A percentile compares a stretch with the other conserved stretches of the same genome.
phyloP scores from a whole-genome alignment of 257 asterid species.

The Penstemon barbatus region DNA sequence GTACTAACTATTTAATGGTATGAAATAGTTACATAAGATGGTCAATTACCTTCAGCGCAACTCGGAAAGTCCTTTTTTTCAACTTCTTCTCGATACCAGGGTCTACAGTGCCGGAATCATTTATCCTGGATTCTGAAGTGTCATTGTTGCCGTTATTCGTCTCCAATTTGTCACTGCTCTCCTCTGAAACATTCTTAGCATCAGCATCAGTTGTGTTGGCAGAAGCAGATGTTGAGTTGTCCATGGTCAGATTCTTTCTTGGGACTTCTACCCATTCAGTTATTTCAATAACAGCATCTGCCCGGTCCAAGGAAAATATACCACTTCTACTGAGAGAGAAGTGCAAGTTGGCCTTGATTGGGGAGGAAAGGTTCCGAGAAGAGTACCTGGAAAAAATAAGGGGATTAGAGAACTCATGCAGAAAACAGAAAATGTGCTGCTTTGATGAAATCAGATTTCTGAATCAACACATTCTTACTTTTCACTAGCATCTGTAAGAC shows the following conservation, averaged over 20 bases:
- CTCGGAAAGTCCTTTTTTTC: constrained; percentile 86
- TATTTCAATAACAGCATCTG: constrained; percentile 89
- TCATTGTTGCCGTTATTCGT: constrained; percentile 41
- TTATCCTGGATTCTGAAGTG: constrained; percentile 43
- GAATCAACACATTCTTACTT: constrained; percentile 52
- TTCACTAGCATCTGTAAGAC: constrained; percentile 81
- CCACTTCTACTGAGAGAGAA: constrained; percentile 98
- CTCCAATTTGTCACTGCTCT: constrained; percentile 52
- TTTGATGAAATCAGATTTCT: constrained; percentile 21
- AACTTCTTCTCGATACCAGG: constrained; percentile 81
- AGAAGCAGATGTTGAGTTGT: constrained; percentile 73
- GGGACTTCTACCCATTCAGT: constrained; percentile 99
- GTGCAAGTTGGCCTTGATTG: constrained; percentile 91
- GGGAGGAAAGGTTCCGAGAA: constrained; percentile 85
- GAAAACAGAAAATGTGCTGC: constrained; percentile 14
- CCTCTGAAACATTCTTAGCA: constrained; percentile 52
- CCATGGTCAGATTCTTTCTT: constrained; percentile 72
- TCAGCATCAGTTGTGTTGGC: constrained; percentile 57
- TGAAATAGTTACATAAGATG: not conserved
- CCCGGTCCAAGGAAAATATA: constrained; percentile 75
- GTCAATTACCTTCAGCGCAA: constrained; percentile 71
- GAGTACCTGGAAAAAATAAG: constrained; percentile 61
- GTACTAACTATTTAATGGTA: too few species aligned
- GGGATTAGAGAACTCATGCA: constrained; percentile 21
- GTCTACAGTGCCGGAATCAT: constrained; percentile 53